These are phyloP conservation scores for Aureobasidium sp. DNA, from an alignment of 2,329 filamentous ascomycete genomes.

Conservation along the genomic window DNA sequence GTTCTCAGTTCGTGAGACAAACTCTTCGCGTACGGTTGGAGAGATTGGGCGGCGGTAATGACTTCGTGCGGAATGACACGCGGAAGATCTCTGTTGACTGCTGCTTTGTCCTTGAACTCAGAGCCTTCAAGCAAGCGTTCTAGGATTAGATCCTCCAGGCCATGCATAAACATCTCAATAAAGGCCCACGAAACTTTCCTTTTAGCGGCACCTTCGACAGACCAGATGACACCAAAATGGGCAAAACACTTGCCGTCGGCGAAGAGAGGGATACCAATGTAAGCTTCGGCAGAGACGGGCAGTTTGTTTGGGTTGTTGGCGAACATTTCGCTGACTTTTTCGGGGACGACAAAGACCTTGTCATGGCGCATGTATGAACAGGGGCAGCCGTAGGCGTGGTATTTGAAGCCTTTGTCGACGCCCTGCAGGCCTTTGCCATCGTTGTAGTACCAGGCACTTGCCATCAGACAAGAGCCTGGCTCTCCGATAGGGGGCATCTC, in stretches of 20 bases:
- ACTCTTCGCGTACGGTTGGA: conserved; percentile 64
- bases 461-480: conserved; percentile 54
- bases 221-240: conserved; percentile 67
- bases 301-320: conserved; percentile 53
- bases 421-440: conserved; percentile 46
- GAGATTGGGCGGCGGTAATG: conserved; percentile 51
- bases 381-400: conserved; percentile 55
- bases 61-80: conserved; percentile 46
- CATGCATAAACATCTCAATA: conserved; percentile 58
- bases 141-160: conserved; percentile 58
- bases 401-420: conserved; percentile 52
- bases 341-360: conserved; percentile 60
- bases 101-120: conserved; percentile 33
- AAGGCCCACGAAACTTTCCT: conserved; percentile 55
- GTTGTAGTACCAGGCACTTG: conserved; percentile 57
- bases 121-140: conserved; percentile 48
- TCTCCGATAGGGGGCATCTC: conserved; percentile 54
- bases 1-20: conserved; percentile 64
- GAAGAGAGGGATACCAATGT: conserved; percentile 58
- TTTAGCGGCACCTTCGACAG: conserved; percentile 48
- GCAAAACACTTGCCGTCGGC: conserved; percentile 57
- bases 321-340: conserved; percentile 47
- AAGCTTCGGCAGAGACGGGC: conserved; percentile 55
- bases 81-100: conserved; percentile 23
- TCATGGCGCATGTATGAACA: conserved; percentile 63